Evolutionary conservation across 2,329 filamentous ascomycete species (phyloP).

Genomic region (Ophidiomyces ophidiicola): DNA sequence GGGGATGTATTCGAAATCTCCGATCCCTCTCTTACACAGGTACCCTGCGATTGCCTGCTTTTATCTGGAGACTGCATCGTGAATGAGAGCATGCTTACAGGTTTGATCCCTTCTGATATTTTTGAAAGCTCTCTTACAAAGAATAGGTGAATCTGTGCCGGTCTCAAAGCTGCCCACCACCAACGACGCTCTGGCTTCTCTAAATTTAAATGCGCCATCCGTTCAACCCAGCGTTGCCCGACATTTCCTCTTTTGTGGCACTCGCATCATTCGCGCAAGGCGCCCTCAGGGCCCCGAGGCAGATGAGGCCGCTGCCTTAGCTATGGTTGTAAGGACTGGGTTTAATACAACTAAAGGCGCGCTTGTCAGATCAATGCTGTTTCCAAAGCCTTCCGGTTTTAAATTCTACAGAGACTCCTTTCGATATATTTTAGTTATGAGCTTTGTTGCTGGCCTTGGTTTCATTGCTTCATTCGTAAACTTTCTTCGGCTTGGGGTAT

Average conservation of each 20-base stretch:
- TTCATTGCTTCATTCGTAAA: conserved; percentile 89
- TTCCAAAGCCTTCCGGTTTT: conserved; percentile 95
- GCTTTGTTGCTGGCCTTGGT: conserved; percentile 65
- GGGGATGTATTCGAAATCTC: conserved; percentile 96
- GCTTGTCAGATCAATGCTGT: conserved; percentile 92
- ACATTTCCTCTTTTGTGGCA: conserved; percentile 88
- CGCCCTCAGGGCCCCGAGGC: conserved; percentile 75
- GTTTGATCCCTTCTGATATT: conserved; percentile 23
- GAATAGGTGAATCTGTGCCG: conserved; percentile 75
- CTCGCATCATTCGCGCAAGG: conserved; percentile 83
- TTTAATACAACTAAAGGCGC: conserved; percentile 98
- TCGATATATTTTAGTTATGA: conserved; percentile 96
- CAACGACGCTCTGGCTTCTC: conserved; percentile 60
- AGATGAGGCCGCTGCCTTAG: conserved; percentile 80
- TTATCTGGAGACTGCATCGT: conserved; percentile 94
- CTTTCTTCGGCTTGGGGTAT: conserved; percentile 63
- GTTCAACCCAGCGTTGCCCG: conserved; percentile 72
- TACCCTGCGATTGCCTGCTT: conserved; percentile 84
- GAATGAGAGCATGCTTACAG: conserved; percentile 97
- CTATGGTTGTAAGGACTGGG: conserved; percentile 83
- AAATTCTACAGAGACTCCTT: conserved; percentile 98
- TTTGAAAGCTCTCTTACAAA: conserved; percentile 16
- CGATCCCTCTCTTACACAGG: conserved; percentile 74
- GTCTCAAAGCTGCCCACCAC: conserved; percentile 83
- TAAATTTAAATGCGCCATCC: conserved; percentile 70